These are phyloP conservation scores for Protomyces macrosporus DNA, from an alignment of 1,139 yeast genomes.

Conservation along the genomic window DNA sequence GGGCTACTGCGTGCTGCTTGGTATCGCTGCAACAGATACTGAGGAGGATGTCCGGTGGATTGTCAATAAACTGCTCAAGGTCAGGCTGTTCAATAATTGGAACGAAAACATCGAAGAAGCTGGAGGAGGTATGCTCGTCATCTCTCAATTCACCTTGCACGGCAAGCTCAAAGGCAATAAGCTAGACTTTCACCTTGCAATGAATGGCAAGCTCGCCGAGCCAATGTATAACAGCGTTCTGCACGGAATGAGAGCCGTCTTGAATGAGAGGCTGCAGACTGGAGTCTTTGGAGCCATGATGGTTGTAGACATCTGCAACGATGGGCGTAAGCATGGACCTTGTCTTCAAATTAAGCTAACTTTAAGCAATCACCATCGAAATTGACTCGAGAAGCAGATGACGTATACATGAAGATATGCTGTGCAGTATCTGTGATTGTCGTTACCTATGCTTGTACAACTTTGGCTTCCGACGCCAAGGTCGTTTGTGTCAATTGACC, in stretches of 20 bases:
- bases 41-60: constrained; percentile 14
- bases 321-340: constrained; percentile 47
- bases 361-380: constrained; percentile 55
- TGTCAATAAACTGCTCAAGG: constrained; percentile 16
- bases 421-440: not conserved
- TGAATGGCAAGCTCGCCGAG: constrained; percentile 49
- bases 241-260: constrained; percentile 44
- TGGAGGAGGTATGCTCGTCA: constrained; percentile 36
- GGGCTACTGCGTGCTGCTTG: constrained; percentile 17
- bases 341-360: not conserved
- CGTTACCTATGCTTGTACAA: not conserved
- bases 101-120: constrained; percentile 11
- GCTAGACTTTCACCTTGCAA: constrained; percentile 33
- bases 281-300: constrained; percentile 96
- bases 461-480: not conserved
- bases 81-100: constrained; percentile 19
- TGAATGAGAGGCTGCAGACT: constrained; percentile 51
- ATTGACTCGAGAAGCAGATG: constrained; percentile 51
- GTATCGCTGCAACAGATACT: constrained; percentile 11
- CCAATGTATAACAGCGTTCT: constrained; percentile 63
- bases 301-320: constrained; percentile 82
- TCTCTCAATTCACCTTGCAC: constrained; percentile 83
- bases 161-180: constrained; percentile 42
- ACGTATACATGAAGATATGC: not conserved
- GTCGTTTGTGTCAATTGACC: not conserved